Conservation (phyloP, 768 basidiomycete genomes). For the Naganishia friedmannii region DNA sequence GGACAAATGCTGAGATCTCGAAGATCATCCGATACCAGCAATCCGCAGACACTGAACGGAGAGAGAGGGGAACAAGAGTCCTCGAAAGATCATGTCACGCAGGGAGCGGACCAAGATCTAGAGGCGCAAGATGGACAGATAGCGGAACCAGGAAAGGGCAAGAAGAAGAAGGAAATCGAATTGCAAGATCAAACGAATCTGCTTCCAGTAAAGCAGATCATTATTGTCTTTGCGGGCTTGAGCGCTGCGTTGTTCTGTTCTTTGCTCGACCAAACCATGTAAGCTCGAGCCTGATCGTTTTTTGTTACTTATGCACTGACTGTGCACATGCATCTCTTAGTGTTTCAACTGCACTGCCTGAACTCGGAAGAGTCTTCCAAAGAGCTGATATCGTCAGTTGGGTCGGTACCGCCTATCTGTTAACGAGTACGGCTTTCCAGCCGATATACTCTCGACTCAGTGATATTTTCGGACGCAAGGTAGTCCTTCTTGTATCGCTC, state of each 20-base stretch:
- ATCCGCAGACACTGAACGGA: neutral
- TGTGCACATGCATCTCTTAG: slow-evolving; percentile 29
- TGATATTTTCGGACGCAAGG: slow-evolving; percentile 59
- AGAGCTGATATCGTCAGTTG: slow-evolving; percentile 65
- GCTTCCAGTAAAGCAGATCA: slow-evolving; percentile 64
- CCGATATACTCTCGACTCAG: slow-evolving; percentile 53
- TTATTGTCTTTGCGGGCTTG: slow-evolving; percentile 64
- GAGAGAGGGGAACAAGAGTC: neutral
- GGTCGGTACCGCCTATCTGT: slow-evolving; percentile 70
- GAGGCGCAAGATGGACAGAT: slow-evolving; percentile 1
- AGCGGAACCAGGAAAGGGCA: neutral
- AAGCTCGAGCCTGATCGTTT: slow-evolving; percentile 19
- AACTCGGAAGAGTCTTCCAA: slow-evolving; percentile 65
- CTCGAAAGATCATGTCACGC: neutral
- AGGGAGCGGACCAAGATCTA: neutral
- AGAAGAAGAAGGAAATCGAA: slow-evolving; percentile 39
- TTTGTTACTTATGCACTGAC: neutral
- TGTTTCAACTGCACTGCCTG: slow-evolving; percentile 71
- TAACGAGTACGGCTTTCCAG: slow-evolving; percentile 61
- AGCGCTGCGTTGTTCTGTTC: slow-evolving; percentile 64
- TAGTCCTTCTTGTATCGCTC: slow-evolving; percentile 61
- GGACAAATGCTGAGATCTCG: neutral
- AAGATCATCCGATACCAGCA: neutral
- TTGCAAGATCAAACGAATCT: slow-evolving; percentile 75
- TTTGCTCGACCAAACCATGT: slow-evolving; percentile 67